A percentile compares a stretch with the other conserved stretches of the same genome.
Conservation (phyloP, 805 yeast species). For the Kuraishia capsulata region DNA sequence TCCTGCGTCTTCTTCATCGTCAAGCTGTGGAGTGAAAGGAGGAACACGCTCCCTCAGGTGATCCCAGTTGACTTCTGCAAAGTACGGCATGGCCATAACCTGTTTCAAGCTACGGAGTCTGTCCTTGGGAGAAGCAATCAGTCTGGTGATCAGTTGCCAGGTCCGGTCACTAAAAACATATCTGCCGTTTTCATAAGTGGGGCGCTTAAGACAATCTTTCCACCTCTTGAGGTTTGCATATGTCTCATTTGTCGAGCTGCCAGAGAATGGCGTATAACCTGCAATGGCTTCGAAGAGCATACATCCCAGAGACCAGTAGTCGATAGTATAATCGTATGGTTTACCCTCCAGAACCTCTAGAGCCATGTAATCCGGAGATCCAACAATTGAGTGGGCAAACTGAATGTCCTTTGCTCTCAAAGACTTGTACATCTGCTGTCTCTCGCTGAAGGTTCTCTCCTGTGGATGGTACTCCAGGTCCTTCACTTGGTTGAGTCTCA, state of each 20-base stretch:
- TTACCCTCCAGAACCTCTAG: conserved; percentile 92
- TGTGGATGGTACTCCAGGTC: conserved; percentile 61
- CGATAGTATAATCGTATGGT: conserved; percentile 90
- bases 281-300: conserved; percentile 93
- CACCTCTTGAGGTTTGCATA: conserved; percentile 89
- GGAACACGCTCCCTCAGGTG: conserved; percentile 64
- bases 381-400: conserved; percentile 92
- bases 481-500: conserved; percentile 55
- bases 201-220: conserved; percentile 82
- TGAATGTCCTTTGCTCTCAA: conserved; percentile 70
- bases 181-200: conserved; percentile 85
- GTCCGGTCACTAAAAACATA: conserved; percentile 93
- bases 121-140: conserved; percentile 71
- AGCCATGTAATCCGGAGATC: conserved; percentile 99
- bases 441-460: conserved; percentile 72
- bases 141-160: conserved; percentile 75
- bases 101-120: conserved; percentile 77
- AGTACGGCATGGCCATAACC: conserved; percentile 71
- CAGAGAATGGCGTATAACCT: conserved; percentile 97
- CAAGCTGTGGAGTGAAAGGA: conserved; percentile 95
- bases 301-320: conserved; percentile 98
- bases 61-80: conserved; percentile 76
- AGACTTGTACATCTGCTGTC: conserved; percentile 80
- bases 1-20: conserved; percentile 96
- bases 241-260: conserved; percentile 88